phyloP scores from a whole-genome alignment of 73 alveolate genomes.

The Loxodes magnus region DNA sequence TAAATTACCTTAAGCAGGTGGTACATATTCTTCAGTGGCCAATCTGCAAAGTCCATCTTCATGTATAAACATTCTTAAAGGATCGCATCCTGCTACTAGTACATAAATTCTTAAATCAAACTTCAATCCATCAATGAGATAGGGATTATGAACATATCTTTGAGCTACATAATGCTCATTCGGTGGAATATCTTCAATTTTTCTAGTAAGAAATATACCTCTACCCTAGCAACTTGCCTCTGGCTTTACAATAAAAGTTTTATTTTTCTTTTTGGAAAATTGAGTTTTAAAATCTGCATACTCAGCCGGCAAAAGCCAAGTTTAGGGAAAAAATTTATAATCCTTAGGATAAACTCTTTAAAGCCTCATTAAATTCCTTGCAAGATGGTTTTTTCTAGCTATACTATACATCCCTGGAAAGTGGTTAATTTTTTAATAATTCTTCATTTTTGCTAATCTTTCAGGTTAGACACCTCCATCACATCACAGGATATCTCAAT shows the following conservation, averaged over 20 bases:
- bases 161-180: slow-evolving; percentile 74
- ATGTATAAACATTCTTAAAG: slow-evolving; percentile 73
- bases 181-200: slow-evolving; percentile 34
- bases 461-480: slow-evolving; percentile 37
- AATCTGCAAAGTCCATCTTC: slow-evolving; percentile 91
- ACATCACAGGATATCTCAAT: slow-evolving; percentile 37
- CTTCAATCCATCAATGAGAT: slow-evolving; percentile 76
- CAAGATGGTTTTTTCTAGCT: slow-evolving; percentile 65
- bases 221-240: slow-evolving; percentile 76
- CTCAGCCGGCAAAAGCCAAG: slow-evolving; percentile 68
- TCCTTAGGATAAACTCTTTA: slow-evolving; percentile 42
- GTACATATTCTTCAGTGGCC: slow-evolving; percentile 51
- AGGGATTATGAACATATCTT: slow-evolving; percentile 77
- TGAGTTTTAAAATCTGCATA: slow-evolving; percentile 42
- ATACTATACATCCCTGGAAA: slow-evolving; percentile 74
- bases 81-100: slow-evolving; percentile 79
- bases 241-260: slow-evolving; percentile 69
- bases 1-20: slow-evolving; percentile 48
- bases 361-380: slow-evolving; percentile 55
- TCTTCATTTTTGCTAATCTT: slow-evolving; percentile 34
- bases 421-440: slow-evolving; percentile 53
- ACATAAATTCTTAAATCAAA: slow-evolving; percentile 83
- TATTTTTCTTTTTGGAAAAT: slow-evolving; percentile 28
- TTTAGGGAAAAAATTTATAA: slow-evolving; percentile 51
- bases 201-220: slow-evolving; percentile 58